Evolutionary conservation across 1,139 yeast genomes (phyloP).

Genomic region (Hemisphaericaspora subhashii): DNA sequence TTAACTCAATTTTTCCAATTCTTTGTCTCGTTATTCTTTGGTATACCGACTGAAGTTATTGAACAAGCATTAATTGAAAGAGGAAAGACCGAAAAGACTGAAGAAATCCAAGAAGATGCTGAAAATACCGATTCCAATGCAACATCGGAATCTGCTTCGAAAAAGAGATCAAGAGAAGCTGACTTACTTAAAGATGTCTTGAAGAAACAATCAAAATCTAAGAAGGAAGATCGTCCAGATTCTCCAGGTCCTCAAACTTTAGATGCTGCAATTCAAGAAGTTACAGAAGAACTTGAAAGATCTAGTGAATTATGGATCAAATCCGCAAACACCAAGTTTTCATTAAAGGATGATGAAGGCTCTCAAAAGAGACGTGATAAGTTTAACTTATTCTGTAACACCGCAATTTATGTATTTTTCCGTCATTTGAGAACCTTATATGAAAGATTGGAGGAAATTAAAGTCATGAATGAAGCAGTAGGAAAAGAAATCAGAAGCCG

Average conservation of each 20-base stretch:
- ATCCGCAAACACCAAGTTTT: slow-evolving; percentile 38
- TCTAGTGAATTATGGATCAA: slow-evolving; percentile 71
- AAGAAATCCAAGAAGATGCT: slow-evolving; percentile 15
- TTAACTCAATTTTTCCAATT: slow-evolving; percentile 70
- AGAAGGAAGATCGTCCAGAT: slow-evolving; percentile 38
- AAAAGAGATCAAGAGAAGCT: slow-evolving; percentile 59
- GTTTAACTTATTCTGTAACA: slow-evolving; percentile 83
- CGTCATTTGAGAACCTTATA: slow-evolving; percentile 83
- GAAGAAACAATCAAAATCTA: slow-evolving; percentile 59
- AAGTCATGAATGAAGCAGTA: slow-evolving; percentile 63
- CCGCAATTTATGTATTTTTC: slow-evolving; percentile 88
- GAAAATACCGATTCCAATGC: slow-evolving; percentile 12
- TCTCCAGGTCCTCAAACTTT: slow-evolving; percentile 30
- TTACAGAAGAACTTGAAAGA: slow-evolving; percentile 49
- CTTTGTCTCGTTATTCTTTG: slow-evolving; percentile 70
- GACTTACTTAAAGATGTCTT: slow-evolving; percentile 76
- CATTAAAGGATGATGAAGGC: slow-evolving; percentile 25
- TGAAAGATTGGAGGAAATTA: slow-evolving; percentile 76
- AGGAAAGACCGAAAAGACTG: slow-evolving; percentile 16
- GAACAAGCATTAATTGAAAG: slow-evolving; percentile 28
- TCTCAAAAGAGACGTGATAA: slow-evolving; percentile 38
- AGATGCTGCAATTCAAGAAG: slow-evolving; percentile 38
- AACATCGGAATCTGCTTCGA: slow-evolving; percentile 21
- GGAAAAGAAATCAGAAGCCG: slow-evolving; percentile 69
- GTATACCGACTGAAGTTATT: slow-evolving; percentile 40